These are phyloP conservation scores for Ambrosia trifida DNA, from an alignment of 129 eudicot genomes.

Conservation along the genomic window DNA sequence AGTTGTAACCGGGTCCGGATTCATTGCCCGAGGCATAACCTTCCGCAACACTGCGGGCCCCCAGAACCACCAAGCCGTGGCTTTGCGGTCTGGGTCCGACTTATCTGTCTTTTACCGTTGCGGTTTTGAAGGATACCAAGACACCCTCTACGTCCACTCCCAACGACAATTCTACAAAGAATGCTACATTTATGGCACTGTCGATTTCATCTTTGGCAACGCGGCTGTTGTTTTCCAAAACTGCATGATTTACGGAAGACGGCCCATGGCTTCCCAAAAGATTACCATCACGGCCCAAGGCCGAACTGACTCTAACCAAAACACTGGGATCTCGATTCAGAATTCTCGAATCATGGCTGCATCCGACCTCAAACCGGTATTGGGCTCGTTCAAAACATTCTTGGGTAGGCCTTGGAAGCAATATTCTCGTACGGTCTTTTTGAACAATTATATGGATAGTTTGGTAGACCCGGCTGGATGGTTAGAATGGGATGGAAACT, in stretches of 20 bases:
- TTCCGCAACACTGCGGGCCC: constrained; percentile 72
- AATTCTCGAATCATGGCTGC: constrained; percentile 61
- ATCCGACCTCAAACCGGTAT: constrained; percentile 50
- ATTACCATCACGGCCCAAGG: constrained; percentile 66
- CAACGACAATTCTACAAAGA: constrained; percentile 59
- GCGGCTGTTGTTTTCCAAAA: constrained; percentile 63
- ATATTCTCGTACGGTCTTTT: constrained; percentile 60
- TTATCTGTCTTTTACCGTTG: constrained; percentile 53
- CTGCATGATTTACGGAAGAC: constrained; percentile 58
- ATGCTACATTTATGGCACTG: constrained; percentile 62
- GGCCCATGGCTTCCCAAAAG: constrained; percentile 46
- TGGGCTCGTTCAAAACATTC: constrained; percentile 36
- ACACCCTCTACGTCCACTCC: constrained; percentile 51
- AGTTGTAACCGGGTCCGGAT: constrained; percentile 58
- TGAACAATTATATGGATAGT: constrained; percentile 47
- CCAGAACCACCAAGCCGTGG: constrained; percentile 58
- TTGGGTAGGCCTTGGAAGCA: constrained; percentile 73
- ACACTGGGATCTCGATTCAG: constrained; percentile 61
- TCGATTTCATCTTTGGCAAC: constrained; percentile 67
- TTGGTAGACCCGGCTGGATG: constrained; percentile 63
- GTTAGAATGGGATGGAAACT: constrained; percentile 58
- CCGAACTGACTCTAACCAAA: constrained; percentile 51
- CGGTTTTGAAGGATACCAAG: constrained; percentile 70
- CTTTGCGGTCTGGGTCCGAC: constrained; percentile 50
- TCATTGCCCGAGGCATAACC: constrained; percentile 64